Evolutionary conservation across 2,329 filamentous ascomycete genomes (phyloP).

Genomic region (Parafenestella ontariensis): DNA sequence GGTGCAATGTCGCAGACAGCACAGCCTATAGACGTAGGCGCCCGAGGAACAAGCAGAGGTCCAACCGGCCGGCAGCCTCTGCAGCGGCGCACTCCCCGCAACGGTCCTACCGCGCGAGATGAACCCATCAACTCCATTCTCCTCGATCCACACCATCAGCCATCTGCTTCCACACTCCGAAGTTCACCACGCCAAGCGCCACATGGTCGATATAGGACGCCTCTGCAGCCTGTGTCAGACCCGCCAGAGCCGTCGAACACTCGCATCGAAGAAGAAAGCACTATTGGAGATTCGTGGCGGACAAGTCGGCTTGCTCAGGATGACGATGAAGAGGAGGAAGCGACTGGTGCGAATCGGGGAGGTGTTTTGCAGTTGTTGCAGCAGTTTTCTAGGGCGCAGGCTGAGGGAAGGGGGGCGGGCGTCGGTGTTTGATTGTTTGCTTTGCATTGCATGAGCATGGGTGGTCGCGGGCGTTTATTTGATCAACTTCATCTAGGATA

Average conservation of each 20-base stretch:
- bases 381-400: slow-evolving; percentile 70
- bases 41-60: slow-evolving; percentile 36
- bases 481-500: neutral
- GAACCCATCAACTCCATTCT: slow-evolving; percentile 77
- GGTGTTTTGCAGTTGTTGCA: slow-evolving; percentile 71
- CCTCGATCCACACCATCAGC: slow-evolving; percentile 78
- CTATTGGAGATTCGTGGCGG: slow-evolving; percentile 67
- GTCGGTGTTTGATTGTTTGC: slow-evolving; percentile 33
- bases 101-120: slow-evolving; percentile 29
- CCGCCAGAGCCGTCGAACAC: slow-evolving; percentile 11
- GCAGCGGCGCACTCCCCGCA: slow-evolving; percentile 34
- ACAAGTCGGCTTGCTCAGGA: slow-evolving; percentile 50
- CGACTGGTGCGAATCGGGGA: slow-evolving; percentile 52
- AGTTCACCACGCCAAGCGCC: slow-evolving; percentile 56
- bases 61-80: slow-evolving; percentile 29
- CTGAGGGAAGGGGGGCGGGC: slow-evolving; percentile 54
- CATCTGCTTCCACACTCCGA: slow-evolving; percentile 56
- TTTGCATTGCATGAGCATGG: slow-evolving; percentile 1
- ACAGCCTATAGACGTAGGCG: slow-evolving; percentile 58
- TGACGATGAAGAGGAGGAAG: slow-evolving; percentile 59
- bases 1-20: slow-evolving; percentile 49
- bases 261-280: slow-evolving; percentile 61
- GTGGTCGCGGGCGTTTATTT: neutral
- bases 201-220: slow-evolving; percentile 52
- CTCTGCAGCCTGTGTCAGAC: slow-evolving; percentile 32